These are phyloP conservation scores for Suillus bovinus DNA, from an alignment of 768 basidiomycete species.

Conservation along the genomic window DNA sequence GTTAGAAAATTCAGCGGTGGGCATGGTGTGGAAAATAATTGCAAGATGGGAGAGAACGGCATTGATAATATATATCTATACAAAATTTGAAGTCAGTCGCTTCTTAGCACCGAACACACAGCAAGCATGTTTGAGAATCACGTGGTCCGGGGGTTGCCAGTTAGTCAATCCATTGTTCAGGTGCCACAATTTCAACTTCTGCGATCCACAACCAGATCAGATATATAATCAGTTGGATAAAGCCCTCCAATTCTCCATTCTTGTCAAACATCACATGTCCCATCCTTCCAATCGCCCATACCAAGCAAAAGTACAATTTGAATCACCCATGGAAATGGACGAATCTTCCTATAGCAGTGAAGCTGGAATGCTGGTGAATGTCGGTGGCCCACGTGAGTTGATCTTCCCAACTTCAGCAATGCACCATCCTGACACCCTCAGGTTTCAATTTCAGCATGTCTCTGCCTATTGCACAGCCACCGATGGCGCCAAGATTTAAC, in stretches of 20 bases:
- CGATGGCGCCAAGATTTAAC: not conserved
- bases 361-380: not conserved
- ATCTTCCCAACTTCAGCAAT: not conserved
- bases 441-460: not conserved
- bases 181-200: not conserved
- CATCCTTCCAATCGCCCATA: not conserved
- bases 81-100: too few relatives aligned
- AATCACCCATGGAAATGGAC: not conserved
- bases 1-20: not conserved
- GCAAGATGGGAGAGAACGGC: not conserved
- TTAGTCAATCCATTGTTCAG: not conserved
- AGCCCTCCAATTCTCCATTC: not conserved
- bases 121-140: not conserved
- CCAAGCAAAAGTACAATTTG: not conserved
- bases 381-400: not conserved
- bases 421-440: not conserved
- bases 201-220: not conserved
- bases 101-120: not conserved
- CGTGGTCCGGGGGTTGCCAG: not conserved
- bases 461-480: not conserved
- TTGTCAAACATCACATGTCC: not conserved
- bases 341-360: not conserved
- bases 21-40: not conserved
- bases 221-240: not conserved
- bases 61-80: not conserved